Percentiles rank a stretch among this genome's conserved stretches.
These are phyloP conservation scores for Scutellaria minor DNA, from an alignment of 257 asterid genomes.

Conservation along the genomic window DNA sequence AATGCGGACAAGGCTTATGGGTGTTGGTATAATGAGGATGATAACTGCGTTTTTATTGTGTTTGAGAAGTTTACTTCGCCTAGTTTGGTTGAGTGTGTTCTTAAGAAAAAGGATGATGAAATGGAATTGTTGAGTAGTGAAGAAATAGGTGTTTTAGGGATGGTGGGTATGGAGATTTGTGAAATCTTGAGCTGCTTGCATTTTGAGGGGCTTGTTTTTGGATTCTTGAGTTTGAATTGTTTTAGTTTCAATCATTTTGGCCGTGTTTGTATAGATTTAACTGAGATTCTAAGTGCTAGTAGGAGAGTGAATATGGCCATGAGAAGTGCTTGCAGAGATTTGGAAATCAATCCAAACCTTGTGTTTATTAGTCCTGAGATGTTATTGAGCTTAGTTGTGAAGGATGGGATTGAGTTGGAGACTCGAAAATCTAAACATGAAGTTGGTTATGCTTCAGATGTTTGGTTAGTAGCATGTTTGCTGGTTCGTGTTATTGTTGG, in stretches of 20 bases:
- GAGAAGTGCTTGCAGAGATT: slow-evolving; percentile 33
- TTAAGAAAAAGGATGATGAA: slow-evolving; percentile 36
- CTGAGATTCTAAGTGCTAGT: slow-evolving; percentile 53
- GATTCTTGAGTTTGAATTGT: slow-evolving; percentile 59
- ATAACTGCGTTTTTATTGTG: slow-evolving; percentile 57
- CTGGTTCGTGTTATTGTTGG: slow-evolving; percentile 65
- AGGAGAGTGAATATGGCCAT: slow-evolving; percentile 44
- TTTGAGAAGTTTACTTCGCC: slow-evolving; percentile 51
- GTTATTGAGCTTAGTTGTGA: slow-evolving; percentile 41
- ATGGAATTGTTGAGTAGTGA: slow-evolving; percentile 37
- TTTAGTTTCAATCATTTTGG: slow-evolving; percentile 59
- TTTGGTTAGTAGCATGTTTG: slow-evolving; percentile 80
- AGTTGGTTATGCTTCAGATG: slow-evolving; percentile 71
- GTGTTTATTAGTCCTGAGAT: slow-evolving; percentile 78
- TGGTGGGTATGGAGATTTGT: slow-evolving; percentile 68
- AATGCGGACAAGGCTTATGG: slow-evolving; percentile 72
- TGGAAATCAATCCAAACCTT: slow-evolving; percentile 37
- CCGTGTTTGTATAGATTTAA: slow-evolving; percentile 57
- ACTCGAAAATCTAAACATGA: slow-evolving; percentile 38
- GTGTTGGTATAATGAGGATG: slow-evolving; percentile 69
- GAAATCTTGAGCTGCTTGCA: slow-evolving; percentile 68
- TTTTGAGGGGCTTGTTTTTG: slow-evolving; percentile 61
- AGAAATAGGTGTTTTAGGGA: slow-evolving; percentile 44
- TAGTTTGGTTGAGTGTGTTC: slow-evolving; percentile 38
- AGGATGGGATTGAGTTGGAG: slow-evolving; percentile 46